phyloP scores from a whole-genome alignment of 441 rosid genomes.

The Pelargonium cotyledonis region DNA sequence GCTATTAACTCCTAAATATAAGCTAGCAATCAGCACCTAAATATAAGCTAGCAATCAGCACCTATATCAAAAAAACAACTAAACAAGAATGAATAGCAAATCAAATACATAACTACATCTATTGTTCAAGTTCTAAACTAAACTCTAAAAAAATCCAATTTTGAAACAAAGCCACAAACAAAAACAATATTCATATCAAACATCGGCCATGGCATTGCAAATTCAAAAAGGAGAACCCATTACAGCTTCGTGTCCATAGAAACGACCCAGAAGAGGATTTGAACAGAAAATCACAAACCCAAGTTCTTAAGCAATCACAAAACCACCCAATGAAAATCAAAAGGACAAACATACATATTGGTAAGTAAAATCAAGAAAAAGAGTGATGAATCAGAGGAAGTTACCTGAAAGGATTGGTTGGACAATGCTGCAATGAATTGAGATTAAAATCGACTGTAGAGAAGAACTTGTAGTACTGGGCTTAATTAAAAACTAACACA shows the following conservation, averaged over 20 bases:
- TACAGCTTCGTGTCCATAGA: conserved; percentile 6
- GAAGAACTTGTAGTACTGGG: too few species aligned
- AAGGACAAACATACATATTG: too few species aligned
- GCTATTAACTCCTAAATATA: conserved; percentile 14
- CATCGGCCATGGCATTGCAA: too few species aligned
- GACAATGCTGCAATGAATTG: background rate
- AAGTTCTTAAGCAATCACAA: conserved; percentile 2
- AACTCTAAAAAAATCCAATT: too few species aligned
- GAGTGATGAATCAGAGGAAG: background rate
- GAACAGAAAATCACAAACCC: conserved; percentile 3
- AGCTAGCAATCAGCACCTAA: conserved; percentile 7
- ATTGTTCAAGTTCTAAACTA: too few species aligned
- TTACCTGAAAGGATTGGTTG: background rate
- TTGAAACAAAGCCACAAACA: too few species aligned
- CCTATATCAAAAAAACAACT: conserved; percentile 11
- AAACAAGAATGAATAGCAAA: conserved; percentile 3
- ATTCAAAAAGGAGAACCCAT: background rate
- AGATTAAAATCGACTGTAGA: background rate
- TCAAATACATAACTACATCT: background rate
- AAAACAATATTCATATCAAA: too few species aligned
- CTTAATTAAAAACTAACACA: too few species aligned
- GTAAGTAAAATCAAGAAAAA: background rate
- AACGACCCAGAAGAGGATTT: conserved; percentile 22
- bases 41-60: too few species aligned
- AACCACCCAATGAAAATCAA: background rate